A percentile compares a stretch with the other conserved stretches of the same genome.
These are phyloP conservation scores for Botrytis fabae DNA, from an alignment of 2,329 filamentous ascomycete genomes.

Conservation along the genomic window DNA sequence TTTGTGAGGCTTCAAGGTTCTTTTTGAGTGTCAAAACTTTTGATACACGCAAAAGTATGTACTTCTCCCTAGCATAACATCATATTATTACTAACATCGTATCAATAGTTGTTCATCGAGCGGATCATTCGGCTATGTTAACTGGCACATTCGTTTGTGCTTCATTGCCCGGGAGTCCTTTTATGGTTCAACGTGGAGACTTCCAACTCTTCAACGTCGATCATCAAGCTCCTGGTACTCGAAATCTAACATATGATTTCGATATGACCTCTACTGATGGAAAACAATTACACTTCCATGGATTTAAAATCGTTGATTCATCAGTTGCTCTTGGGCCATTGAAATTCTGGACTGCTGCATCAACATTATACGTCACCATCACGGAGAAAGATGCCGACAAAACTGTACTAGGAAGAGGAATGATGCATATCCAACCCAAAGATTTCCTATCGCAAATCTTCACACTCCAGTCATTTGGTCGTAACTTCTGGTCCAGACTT, in stretches of 20 bases:
- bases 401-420: slow-evolving; percentile 56
- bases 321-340: slow-evolving; percentile 56
- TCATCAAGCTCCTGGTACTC: slow-evolving; percentile 54
- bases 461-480: slow-evolving; percentile 54
- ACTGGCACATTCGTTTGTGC: slow-evolving; percentile 61
- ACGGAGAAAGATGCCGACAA: slow-evolving; percentile 40
- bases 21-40: slow-evolving; percentile 59
- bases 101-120: slow-evolving; percentile 45
- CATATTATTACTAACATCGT: not conserved
- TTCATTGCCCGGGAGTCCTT: slow-evolving; percentile 56
- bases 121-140: slow-evolving; percentile 53
- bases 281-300: slow-evolving; percentile 57
- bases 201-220: slow-evolving; percentile 59
- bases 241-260: slow-evolving; percentile 62
- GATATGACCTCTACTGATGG: slow-evolving; percentile 58
- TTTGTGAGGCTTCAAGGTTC: slow-evolving; percentile 57
- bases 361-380: slow-evolving; percentile 62
- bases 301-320: slow-evolving; percentile 62
- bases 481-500: slow-evolving; percentile 47
- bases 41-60: slow-evolving; percentile 49
- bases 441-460: slow-evolving; percentile 58
- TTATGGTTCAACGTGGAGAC: slow-evolving; percentile 58
- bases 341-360: slow-evolving; percentile 62
- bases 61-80: accelerated
- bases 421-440: slow-evolving; percentile 54